Percentiles rank a stretch among this genome's conserved stretches.
These are phyloP conservation scores for Dovyalis caffra DNA, from an alignment of 345 rosid species.

Conservation along the genomic window DNA sequence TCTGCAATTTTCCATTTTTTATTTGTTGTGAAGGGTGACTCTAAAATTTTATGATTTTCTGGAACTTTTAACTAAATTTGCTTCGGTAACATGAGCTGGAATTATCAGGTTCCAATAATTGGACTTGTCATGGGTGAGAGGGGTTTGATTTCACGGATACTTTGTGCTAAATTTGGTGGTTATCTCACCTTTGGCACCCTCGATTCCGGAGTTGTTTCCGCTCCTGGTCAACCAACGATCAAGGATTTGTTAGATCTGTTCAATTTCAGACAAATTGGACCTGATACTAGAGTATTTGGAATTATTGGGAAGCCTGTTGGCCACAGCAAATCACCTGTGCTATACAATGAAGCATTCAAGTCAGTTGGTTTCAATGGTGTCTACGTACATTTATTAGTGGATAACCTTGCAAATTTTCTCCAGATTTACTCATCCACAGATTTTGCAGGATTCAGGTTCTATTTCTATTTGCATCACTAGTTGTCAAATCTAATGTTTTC, in stretches of 20 bases:
- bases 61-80: background rate
- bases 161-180: slow-evolving; percentile 89
- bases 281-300: slow-evolving; percentile 88
- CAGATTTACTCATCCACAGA: slow-evolving; percentile 73
- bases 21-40: background rate
- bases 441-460: slow-evolving; percentile 91
- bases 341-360: slow-evolving; percentile 87
- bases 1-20: background rate
- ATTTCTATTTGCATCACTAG: slow-evolving; percentile 7
- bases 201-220: slow-evolving; percentile 74
- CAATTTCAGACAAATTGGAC: slow-evolving; percentile 75
- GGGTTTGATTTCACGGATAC: slow-evolving; percentile 84
- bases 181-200: slow-evolving; percentile 88
- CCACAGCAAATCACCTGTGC: slow-evolving; percentile 89
- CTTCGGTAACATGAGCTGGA: slow-evolving; percentile 1
- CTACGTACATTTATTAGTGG: slow-evolving; percentile 75
- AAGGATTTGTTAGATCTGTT: slow-evolving; percentile 70
- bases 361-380: slow-evolving; percentile 77
- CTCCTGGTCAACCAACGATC: slow-evolving; percentile 93
- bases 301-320: slow-evolving; percentile 90
- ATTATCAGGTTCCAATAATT: slow-evolving; percentile 74
- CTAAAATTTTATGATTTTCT: slow-evolving; percentile 5
- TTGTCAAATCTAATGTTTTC: background rate
- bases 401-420: slow-evolving; percentile 68
- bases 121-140: slow-evolving; percentile 93